These are phyloP conservation scores for Cinnamomum micranthum DNA, from an alignment of 164 flowering plant genomes.

Conservation along the genomic window DNA sequence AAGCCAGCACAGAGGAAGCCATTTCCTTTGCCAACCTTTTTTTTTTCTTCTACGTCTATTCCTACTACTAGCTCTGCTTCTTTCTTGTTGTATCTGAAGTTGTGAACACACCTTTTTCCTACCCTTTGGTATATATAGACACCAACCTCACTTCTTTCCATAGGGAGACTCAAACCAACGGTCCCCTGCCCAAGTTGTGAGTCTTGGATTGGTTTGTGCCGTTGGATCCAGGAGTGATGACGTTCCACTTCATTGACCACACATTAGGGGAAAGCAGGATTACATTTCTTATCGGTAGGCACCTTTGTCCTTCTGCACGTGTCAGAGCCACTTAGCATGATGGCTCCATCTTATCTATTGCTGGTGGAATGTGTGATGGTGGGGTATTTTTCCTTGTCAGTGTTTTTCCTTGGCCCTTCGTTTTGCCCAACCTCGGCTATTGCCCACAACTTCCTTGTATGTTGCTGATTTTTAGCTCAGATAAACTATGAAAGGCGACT, in stretches of 20 bases:
- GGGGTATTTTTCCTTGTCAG: not conserved
- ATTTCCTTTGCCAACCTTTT: conserved; percentile 6
- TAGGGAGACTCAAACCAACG: conserved; percentile 7
- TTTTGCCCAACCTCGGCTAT: not conserved
- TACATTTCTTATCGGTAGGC: conserved; percentile 24
- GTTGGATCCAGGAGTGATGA: not conserved
- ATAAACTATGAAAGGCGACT: no score
- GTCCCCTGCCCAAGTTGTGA: not conserved
- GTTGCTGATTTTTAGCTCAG: no score
- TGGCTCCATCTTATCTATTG: conserved; percentile 21
- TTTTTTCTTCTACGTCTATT: not conserved
- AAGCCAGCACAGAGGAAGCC: conserved; percentile 50
- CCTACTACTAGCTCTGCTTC: not conserved
- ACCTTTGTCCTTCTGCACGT: conserved; percentile 19
- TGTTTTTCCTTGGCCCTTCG: not conserved
- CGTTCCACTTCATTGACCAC: conserved; percentile 13
- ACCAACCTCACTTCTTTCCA: not conserved
- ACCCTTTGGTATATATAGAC: conserved; percentile 14
- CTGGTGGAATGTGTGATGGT: conserved; percentile 7
- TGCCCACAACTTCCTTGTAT: not conserved
- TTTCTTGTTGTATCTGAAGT: not conserved
- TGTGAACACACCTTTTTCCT: not conserved
- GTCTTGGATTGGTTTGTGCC: not conserved
- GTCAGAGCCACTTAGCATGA: not conserved
- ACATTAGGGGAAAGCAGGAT: conserved; percentile 5